Conservation (phyloP, 2,329 filamentous ascomycete genomes). For the Teratosphaeria gauchensis region DNA sequence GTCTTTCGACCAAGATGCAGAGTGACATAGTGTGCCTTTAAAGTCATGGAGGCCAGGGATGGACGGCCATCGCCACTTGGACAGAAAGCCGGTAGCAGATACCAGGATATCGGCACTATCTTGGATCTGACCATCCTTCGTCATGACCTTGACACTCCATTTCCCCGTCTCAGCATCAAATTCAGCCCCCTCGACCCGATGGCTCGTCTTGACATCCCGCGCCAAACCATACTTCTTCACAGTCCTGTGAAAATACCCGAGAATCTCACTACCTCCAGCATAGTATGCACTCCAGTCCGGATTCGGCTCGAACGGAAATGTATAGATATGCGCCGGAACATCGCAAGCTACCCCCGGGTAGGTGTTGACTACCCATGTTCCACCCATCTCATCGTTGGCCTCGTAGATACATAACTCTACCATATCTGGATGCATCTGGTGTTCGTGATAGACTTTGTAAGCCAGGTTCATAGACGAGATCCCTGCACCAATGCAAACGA, state of each 20-base stretch:
- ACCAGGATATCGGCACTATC: constrained; percentile 30
- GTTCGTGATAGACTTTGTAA: constrained; percentile 32
- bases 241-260: constrained; percentile 30
- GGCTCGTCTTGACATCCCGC: constrained; percentile 28
- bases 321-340: constrained; percentile 25
- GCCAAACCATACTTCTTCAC: constrained; percentile 32
- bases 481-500: constrained; percentile 25
- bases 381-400: constrained; percentile 30
- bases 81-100: constrained; percentile 13
- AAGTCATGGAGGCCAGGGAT: constrained; percentile 28
- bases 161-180: constrained; percentile 29
- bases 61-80: constrained; percentile 26
- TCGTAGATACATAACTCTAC: constrained; percentile 35
- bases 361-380: constrained; percentile 32
- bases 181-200: constrained; percentile 26
- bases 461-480: constrained; percentile 31
- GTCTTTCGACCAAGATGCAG: constrained; percentile 22
- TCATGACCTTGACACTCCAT: constrained; percentile 28
- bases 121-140: constrained; percentile 15
- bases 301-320: constrained; percentile 26
- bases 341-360: constrained; percentile 37
- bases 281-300: constrained; percentile 25
- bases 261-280: constrained; percentile 31
- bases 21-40: constrained; percentile 26
- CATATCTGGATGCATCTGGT: constrained; percentile 15